phyloP scores from a whole-genome alignment of 306 rosid species.

The Medicago truncatula region DNA sequence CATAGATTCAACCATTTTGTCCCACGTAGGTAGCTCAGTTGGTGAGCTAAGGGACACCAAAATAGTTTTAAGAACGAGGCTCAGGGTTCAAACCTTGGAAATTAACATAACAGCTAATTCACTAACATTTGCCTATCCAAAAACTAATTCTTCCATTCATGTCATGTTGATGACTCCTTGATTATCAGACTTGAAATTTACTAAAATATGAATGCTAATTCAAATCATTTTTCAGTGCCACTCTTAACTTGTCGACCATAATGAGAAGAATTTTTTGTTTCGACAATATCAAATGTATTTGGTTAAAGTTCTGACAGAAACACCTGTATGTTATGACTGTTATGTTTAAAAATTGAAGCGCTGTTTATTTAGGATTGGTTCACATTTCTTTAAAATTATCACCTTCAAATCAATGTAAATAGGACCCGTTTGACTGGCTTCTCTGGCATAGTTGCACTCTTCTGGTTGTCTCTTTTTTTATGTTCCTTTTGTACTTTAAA shows the following conservation, averaged over 20 bases:
- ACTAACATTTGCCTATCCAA: not conserved
- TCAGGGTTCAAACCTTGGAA: not conserved
- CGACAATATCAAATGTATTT: not conserved
- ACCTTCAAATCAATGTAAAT: constrained; percentile 6
- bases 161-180: not conserved
- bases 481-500: constrained; percentile 25
- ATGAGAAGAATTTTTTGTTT: not conserved
- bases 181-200: not conserved
- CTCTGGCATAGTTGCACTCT: constrained; percentile 26
- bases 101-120: not conserved
- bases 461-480: constrained; percentile 37
- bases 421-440: constrained; percentile 17
- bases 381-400: constrained; percentile 16
- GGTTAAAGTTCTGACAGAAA: constrained; percentile 3
- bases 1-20: constrained; percentile 1
- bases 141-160: not conserved
- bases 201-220: not conserved
- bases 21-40: too few species aligned
- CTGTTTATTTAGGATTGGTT: constrained; percentile 13
- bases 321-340: constrained; percentile 13
- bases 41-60: not conserved
- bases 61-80: not conserved
- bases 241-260: not conserved
- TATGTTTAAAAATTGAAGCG: not conserved
- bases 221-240: not conserved